These are phyloP conservation scores for Heliamphora exappendiculata DNA, from an alignment of 148 eudicot genomes.

Conservation along the genomic window DNA sequence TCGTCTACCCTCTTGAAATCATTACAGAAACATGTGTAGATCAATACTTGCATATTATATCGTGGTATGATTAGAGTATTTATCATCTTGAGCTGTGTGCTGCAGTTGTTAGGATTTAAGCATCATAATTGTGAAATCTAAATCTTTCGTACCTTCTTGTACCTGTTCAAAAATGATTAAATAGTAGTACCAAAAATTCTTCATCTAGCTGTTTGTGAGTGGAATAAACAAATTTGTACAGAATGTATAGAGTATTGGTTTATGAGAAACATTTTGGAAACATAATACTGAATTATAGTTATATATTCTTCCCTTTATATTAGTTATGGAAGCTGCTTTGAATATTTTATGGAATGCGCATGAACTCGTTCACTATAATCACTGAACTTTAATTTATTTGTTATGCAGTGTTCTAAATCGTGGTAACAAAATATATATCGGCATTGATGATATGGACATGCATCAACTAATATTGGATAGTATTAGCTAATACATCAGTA, in stretches of 20 bases:
- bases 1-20: not conserved
- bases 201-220: not conserved
- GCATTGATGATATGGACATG: no score
- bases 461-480: no score
- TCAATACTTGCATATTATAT: not conserved
- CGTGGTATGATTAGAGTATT: not conserved
- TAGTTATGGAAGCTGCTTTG: not conserved
- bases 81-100: not conserved
- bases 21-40: not conserved
- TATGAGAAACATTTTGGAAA: not conserved
- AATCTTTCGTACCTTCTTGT: not conserved
- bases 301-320: not conserved
- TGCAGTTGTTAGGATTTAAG: constrained; percentile 8
- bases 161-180: not conserved
- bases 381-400: not conserved
- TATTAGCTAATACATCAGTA: no score
- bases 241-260: not conserved
- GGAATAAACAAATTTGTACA: not conserved
- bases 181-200: not conserved
- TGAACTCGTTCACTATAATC: not conserved
- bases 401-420: constrained; percentile 3
- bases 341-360: not conserved
- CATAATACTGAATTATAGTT: not conserved
- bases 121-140: not conserved
- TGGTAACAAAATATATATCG: no score